A percentile compares a stretch with the other conserved stretches of the same genome.
These are phyloP conservation scores for Leccinellum luteum DNA, from an alignment of 768 basidiomycete species.

Conservation along the genomic window DNA sequence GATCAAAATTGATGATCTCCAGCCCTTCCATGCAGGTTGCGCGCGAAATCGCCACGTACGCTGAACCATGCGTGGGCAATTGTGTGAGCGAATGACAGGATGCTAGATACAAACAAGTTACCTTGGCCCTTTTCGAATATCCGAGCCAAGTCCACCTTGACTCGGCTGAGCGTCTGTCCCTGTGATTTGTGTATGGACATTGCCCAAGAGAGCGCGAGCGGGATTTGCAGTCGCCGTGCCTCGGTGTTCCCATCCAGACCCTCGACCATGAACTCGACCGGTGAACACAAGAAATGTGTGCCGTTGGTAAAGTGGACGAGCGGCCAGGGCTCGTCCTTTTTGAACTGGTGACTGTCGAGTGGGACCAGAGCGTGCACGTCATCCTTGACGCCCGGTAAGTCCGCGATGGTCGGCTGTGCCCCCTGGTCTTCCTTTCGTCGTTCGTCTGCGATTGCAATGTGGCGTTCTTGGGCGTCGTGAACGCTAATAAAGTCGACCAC, in stretches of 20 bases:
- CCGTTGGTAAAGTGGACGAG: conserved; percentile 37
- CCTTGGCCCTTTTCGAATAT: conserved; percentile 86
- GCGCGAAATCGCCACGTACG: conserved; percentile 38
- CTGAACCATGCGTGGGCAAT: conserved; percentile 11
- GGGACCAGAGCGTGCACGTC: conserved; percentile 15
- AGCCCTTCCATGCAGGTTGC: conserved; percentile 41
- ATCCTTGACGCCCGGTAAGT: neutral
- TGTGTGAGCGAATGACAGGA: neutral
- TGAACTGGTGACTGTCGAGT: conserved; percentile 12
- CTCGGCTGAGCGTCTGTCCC: conserved; percentile 91
- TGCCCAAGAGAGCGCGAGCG: conserved; percentile 90
- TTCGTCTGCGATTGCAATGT: conserved; percentile 31
- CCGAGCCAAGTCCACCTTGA: conserved; percentile 87
- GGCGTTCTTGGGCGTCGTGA: conserved; percentile 28
- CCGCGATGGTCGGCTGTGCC: neutral
- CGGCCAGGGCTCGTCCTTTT: conserved; percentile 28
- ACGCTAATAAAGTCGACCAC: conserved; percentile 41
- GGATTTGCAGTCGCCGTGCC: conserved; percentile 52
- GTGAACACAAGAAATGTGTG: conserved; percentile 27
- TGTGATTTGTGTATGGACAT: conserved; percentile 99
- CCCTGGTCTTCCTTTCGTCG: conserved; percentile 12
- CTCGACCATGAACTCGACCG: conserved; percentile 34
- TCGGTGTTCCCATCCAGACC: conserved; percentile 34
- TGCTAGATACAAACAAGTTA: conserved; percentile 7
- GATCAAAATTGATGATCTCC: conserved; percentile 37